Percentiles rank a stretch among this genome's conserved stretches.
Evolutionary conservation across 2,329 filamentous ascomycete genomes (phyloP).

Genomic region (Neurospora sp.): DNA sequence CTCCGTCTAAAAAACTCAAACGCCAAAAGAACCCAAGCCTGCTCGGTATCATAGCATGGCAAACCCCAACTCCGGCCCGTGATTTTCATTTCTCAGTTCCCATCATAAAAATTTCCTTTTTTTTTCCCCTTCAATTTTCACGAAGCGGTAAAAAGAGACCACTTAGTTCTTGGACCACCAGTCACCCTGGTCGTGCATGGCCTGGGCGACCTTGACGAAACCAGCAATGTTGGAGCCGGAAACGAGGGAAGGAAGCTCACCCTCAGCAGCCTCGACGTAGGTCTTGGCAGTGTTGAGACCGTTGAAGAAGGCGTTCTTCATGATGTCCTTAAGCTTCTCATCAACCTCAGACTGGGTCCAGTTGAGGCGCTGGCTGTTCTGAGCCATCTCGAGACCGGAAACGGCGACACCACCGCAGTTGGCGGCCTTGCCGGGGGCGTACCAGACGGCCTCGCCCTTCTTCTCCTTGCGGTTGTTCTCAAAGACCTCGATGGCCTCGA

Average conservation of each 20-base stretch:
- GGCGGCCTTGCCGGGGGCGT: constrained; percentile 88
- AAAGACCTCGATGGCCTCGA: constrained; percentile 88
- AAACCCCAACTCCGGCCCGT: not conserved
- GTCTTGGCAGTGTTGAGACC: constrained; percentile 82
- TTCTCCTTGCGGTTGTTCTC: constrained; percentile 67
- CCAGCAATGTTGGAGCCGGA: constrained; percentile 96
- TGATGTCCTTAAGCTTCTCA: constrained; percentile 80
- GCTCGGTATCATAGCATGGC: not conserved
- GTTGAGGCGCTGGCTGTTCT: constrained; percentile 79
- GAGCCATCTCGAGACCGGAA: constrained; percentile 96
- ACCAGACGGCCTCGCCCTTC: constrained; percentile 70
- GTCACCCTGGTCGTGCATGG: constrained; percentile 95
- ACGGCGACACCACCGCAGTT: constrained; percentile 97
- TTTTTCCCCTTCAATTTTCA: not conserved
- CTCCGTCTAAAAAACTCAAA: not conserved
- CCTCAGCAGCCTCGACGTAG: constrained; percentile 70
- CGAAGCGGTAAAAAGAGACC: not conserved
- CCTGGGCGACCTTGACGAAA: constrained; percentile 88
- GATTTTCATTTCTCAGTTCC: not conserved
- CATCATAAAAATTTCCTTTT: not conserved
- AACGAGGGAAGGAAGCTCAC: constrained; percentile 80
- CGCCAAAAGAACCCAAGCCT: not conserved
- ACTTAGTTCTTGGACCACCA: constrained; percentile 51
- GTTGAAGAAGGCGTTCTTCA: constrained; percentile 88
- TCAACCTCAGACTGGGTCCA: constrained; percentile 92